Evolutionary conservation across 371 early-diverging fungal species (phyloP).

Genomic region (Mucor indicus): DNA sequence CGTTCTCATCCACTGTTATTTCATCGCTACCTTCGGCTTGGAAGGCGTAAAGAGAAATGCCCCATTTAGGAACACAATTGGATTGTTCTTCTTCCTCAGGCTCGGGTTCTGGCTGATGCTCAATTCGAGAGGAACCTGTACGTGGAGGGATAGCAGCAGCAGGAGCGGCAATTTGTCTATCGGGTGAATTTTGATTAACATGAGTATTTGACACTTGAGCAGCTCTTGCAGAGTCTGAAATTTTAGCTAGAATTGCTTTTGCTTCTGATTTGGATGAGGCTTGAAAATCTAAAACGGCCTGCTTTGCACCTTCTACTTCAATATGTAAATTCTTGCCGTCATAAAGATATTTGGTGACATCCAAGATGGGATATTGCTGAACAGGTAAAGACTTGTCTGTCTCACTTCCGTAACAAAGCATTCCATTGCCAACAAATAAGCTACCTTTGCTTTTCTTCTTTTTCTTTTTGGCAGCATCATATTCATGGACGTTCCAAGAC

Average conservation of each 20-base stretch:
- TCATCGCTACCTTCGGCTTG: conserved; percentile 74
- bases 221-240: conserved; percentile 55
- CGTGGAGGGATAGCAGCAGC: conserved; percentile 6
- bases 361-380: conserved; percentile 60
- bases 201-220: conserved; percentile 29
- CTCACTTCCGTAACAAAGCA: conserved; percentile 67
- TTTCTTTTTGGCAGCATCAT: conserved; percentile 73
- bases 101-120: conserved; percentile 28
- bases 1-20: conserved; percentile 67
- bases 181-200: neutral
- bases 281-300: conserved; percentile 62
- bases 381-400: conserved; percentile 72
- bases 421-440: conserved; percentile 65
- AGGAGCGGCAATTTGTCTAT: conserved; percentile 21
- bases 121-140: conserved; percentile 7
- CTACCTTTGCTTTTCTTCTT: conserved; percentile 74
- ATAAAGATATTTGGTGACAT: conserved; percentile 54
- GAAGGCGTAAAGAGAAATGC: conserved; percentile 77
- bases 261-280: conserved; percentile 68
- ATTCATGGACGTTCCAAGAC: conserved; percentile 49
- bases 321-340: conserved; percentile 66
- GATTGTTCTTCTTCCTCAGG: conserved; percentile 18
- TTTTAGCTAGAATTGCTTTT: conserved; percentile 62
- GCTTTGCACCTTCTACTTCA: conserved; percentile 53
- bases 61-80: conserved; percentile 57